Evolutionary conservation across 176 grass and related monocot species (phyloP).

Genomic region (Zea luxurians): DNA sequence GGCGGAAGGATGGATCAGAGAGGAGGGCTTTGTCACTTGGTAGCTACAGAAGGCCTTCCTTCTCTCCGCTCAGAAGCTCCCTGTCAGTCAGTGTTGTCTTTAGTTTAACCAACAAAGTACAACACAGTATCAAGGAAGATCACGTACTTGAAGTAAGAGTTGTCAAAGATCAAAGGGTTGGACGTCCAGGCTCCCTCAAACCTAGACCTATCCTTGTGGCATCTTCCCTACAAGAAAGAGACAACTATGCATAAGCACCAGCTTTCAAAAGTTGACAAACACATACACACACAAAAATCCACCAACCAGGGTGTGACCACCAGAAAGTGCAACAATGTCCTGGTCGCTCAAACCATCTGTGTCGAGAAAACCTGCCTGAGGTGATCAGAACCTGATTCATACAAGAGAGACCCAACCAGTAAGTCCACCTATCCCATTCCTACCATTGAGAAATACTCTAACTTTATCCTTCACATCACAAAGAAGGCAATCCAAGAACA

Average conservation of each 20-base stretch:
- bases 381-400: conserved; percentile 84
- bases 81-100: too few relatives aligned
- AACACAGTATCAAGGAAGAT: too few relatives aligned
- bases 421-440: conserved; percentile 5
- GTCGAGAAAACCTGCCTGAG: conserved; percentile 82
- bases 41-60: conserved; percentile 81
- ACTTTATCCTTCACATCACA: not conserved
- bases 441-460: not conserved
- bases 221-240: conserved; percentile 73
- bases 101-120: not conserved
- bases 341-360: conserved; percentile 91
- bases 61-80: conserved; percentile 76
- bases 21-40: conserved; percentile 82
- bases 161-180: conserved; percentile 82
- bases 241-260: not conserved
- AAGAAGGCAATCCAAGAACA: not conserved
- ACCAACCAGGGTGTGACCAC: conserved; percentile 85
- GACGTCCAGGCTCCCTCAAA: conserved; percentile 88
- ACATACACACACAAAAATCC: not conserved
- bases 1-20: conserved; percentile 64
- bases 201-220: conserved; percentile 88
- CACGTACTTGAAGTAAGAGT: conserved; percentile 79
- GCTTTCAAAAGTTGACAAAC: not conserved
- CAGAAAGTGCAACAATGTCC: conserved; percentile 97
- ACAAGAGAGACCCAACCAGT: conserved; percentile 22